These are phyloP conservation scores for Porphyrellus cyaneotinctus DNA, from an alignment of 768 basidiomycete species.

Conservation along the genomic window DNA sequence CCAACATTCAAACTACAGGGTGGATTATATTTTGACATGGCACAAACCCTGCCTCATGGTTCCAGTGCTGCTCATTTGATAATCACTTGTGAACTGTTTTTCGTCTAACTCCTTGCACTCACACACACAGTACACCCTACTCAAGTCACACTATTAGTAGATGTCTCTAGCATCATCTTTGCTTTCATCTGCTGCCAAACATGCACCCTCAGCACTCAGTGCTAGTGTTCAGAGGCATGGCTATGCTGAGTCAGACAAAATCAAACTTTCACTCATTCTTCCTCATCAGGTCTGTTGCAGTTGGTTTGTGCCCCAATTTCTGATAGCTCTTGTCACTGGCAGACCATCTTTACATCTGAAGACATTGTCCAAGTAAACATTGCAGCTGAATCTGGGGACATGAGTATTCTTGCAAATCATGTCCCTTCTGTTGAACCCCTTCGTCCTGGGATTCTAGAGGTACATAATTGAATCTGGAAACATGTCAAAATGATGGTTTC, in stretches of 20 bases:
- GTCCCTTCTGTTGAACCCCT: constrained; percentile 96
- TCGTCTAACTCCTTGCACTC: no score
- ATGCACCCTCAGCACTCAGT: constrained; percentile 48
- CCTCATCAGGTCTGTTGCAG: constrained; percentile 80
- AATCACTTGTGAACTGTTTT: no score
- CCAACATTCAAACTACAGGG: no score
- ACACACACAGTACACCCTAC: no score
- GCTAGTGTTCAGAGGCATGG: constrained; percentile 69
- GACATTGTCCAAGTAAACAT: constrained; percentile 97
- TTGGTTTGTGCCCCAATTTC: constrained; percentile 1
- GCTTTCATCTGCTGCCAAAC: constrained; percentile 59
- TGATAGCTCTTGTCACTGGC: constrained; percentile 36
- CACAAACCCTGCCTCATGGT: no score
- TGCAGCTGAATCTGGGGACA: constrained; percentile 90
- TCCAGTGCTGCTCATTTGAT: no score
- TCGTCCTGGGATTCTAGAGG: constrained; percentile 91
- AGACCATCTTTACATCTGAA: constrained; percentile 85
- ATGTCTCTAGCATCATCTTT: no score
- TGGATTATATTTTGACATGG: no score
- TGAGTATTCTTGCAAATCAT: no score
- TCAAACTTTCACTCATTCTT: constrained; percentile 88
- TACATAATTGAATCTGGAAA: constrained; percentile 80
- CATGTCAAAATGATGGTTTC: constrained; percentile 92
- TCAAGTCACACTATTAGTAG: no score
- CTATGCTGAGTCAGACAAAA: constrained; percentile 91